Base-by-base conservation (phyloP, 495 filamentous ascomycete genomes). In the Trichoderma asperelloides region DNA sequence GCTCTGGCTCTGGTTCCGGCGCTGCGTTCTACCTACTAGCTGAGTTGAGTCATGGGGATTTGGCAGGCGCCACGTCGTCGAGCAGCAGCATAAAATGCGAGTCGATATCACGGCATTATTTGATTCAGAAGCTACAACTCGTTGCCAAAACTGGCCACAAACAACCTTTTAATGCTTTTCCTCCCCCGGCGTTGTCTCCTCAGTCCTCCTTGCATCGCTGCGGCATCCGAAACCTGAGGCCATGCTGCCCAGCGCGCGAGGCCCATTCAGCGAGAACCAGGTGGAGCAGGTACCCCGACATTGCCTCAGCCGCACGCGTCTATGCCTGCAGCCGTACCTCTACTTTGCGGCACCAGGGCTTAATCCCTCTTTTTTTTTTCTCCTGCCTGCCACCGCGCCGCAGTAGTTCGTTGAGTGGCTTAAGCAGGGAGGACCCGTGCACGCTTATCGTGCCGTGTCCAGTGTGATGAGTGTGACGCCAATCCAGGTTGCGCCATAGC, bases 271-370 rank as follows among this genome's bases (percentile, higher is more conserved):
- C 55, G 27, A 25, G 16, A 60, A 13, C 25, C n/a, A 21, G 55
- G 25, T 60, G 27, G 25, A 60, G 55, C 23, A 60, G 55, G 55
- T 60, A 30, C 47, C 47, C 47, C 47, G 47, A 51, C 27, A 25
- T 30, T 60, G 55, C 55, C 27, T 60, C 55, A 60, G 55, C 55
- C 55, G 55, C 55, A 60, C 55, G 55, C 55, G 55, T 28, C 11
- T 13, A 11, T 16, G 8, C 11, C 13, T 30, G 43, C 2, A 47
- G 43, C 43, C 8, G 47, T 51, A 51, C 47, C 47, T 60, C 16
- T 55, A 47, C n/a, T 12, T 47, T 7, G 15, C n/a, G 13, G n/a
- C 43, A 15, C n/a, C n/a, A 16, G 4, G 43, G 43, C n/a, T 47
- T 47, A 16, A 15, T n/a, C 6, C n/a, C n/a, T 15, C 43, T 47